Evolutionary conservation across 2,329 filamentous ascomycete genomes (phyloP), one percentile per base, ranked within the genome.

Genomic region (Chrysoporthe cubensis): DNA sequence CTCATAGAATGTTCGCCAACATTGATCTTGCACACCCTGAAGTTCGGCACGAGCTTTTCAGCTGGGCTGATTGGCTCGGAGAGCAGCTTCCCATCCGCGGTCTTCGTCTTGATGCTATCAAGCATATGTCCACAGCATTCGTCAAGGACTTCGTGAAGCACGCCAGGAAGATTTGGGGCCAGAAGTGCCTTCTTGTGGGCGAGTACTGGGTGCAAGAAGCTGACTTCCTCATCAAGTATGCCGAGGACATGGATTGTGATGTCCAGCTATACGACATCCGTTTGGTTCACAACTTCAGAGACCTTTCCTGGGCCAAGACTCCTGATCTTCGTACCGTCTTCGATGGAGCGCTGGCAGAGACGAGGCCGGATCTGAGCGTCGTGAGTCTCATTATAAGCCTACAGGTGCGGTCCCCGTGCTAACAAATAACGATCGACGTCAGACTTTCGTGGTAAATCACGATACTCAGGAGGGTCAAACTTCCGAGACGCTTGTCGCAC

Each of bases 401-500:
- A 14, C 21, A 16, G 16, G 9, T 71, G 26, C n/a, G 32, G 13
- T 32, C 42, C 7, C n/a, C 21, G 26, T 34, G 43, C 59, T 37
- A 21, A 50, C 46, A 18, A 16, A 2, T 37, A 34, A 2, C 46
- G 37, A 32, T 18, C 42, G 9, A 37, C n/a, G 21, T 14, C 64
- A 85, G 76, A 91, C 88, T 0, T 84, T 91, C n/a, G 88, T 91
- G 0, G 86, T 85, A 70, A 91, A 90, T 74, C 89, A 91, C 76
- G 89, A 91, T 74, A 91, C 89, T 18, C 60, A 62, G 34, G 60
- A 62, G 46, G 60, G 60, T 8, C 60, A 62, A 32, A 62, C 60
- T 14, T 62, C n/a, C n/a, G 64, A 84, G 73, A 85, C 86, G 0
- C 84, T 85, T 2, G 84, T 92, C 46, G 83, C 86, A 58, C 79